Percentiles rank a stretch among this genome's conserved stretches.
These are phyloP conservation scores for Taphrina confusa DNA, from an alignment of 1,139 yeast species.

Conservation along the genomic window DNA sequence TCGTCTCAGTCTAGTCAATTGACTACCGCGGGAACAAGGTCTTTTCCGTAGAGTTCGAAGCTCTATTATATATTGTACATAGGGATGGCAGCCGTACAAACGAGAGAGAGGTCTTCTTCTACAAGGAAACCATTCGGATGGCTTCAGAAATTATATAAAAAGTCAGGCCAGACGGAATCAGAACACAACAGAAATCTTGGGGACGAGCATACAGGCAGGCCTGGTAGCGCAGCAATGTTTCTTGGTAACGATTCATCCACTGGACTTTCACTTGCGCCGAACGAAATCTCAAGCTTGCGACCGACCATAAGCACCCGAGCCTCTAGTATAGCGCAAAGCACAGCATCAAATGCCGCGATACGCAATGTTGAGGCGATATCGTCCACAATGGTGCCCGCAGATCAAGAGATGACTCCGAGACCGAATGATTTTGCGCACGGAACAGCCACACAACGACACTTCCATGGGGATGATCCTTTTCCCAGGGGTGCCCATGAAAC, in stretches of 20 bases:
- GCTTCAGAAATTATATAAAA: slow-evolving; percentile 16
- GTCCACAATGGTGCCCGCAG: background rate
- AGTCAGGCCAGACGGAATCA: background rate
- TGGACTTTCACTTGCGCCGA: background rate
- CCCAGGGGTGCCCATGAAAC: background rate
- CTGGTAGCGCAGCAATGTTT: too few relatives aligned
- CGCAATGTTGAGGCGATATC: slow-evolving; percentile 20
- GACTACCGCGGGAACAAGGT: too few relatives aligned
- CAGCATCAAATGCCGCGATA: slow-evolving; percentile 22
- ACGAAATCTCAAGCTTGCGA: slow-evolving; percentile 24
- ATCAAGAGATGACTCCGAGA: slow-evolving; percentile 3
- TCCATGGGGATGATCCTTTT: too few relatives aligned
- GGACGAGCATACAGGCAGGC: background rate
- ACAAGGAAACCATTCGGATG: slow-evolving; percentile 29
- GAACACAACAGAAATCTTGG: background rate
- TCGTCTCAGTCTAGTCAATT: too few relatives aligned
- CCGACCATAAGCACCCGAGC: slow-evolving; percentile 31
- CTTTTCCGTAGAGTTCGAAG: too few relatives aligned
- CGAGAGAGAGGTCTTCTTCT: slow-evolving; percentile 5
- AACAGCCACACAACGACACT: too few relatives aligned
- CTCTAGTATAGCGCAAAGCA: slow-evolving; percentile 26
- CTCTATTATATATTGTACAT: background rate
- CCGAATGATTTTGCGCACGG: background rate
- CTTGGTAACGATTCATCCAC: background rate
- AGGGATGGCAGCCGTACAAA: slow-evolving; percentile 14